Evolutionary conservation across 129 eudicot genomes (phyloP), one percentile per base, ranked within the genome.

Genomic region (Deinandra increscens): DNA sequence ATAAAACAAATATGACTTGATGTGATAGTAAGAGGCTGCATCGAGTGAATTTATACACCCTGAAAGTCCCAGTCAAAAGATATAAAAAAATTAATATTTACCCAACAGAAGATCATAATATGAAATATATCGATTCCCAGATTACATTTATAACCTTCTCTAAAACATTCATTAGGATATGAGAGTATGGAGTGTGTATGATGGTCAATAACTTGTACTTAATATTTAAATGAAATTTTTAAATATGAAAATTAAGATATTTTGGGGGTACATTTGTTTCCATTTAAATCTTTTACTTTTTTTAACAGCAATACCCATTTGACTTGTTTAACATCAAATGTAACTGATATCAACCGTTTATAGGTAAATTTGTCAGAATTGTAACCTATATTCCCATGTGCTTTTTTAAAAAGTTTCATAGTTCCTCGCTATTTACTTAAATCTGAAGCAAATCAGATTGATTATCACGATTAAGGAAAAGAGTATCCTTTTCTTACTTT

Each of bases 31-130:
- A 34, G 38, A 36, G 29, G 23, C 10, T 2, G 53, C 44, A 33
- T 45, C 42, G 3, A 18, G 26, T 33, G 50, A 43, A 44, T 14
- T 73, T 31, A 62, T 70, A 63, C 72, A 26, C 72, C 73, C 63
- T 58, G 23, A 55, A 34, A 54, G 13, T 39, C 51, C 33, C 37
- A 15, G 37, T 59, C 33, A 68, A 66, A 9, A 64, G 4, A 51
- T 33, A 38, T 12, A 34, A 48, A 39, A 6, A 33, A 5, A 33
- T 33, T 5, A 33, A 33, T 33, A 33, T 5, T 2, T 33, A n/a
- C 31, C 31, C 38, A 66, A 33, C 6, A 14, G 29, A 55, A 10
- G 23, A 2, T 55, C 62, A 23, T 3, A 55, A 55, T 55, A 55
- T 55, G 37, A 23, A 22, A 55, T 23, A 22, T 26, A 55, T 13